Conservation (phyloP, 2,329 filamentous ascomycete genomes). For the Mollisiaceae sp. region DNA sequence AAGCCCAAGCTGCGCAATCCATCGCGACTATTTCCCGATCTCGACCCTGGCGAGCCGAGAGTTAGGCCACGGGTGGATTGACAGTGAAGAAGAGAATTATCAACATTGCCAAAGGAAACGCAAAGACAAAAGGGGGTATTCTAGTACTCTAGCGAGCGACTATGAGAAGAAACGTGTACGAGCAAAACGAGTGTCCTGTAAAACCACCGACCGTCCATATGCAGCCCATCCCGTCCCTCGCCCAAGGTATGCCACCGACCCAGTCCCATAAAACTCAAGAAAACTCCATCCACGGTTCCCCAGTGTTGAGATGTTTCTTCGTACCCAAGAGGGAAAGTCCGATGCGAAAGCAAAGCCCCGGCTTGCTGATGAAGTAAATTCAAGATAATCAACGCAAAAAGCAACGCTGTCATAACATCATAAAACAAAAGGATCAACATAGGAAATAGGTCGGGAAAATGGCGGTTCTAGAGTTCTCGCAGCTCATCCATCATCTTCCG, state of each 20-base stretch:
- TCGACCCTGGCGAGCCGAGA: background rate
- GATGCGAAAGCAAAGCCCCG: slow-evolving; percentile 22
- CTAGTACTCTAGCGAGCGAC: slow-evolving; percentile 32
- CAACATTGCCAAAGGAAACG: slow-evolving; percentile 25
- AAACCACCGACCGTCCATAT: slow-evolving; percentile 29
- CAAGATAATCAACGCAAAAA: slow-evolving; percentile 26
- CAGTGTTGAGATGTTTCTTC: slow-evolving; percentile 26
- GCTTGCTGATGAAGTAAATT: slow-evolving; percentile 32
- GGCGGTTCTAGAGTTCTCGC: background rate
- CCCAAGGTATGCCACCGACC: slow-evolving; percentile 28
- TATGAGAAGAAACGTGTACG: slow-evolving; percentile 18
- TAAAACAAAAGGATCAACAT: slow-evolving; percentile 36
- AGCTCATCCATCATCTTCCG: slow-evolving; percentile 37
- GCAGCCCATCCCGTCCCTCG: slow-evolving; percentile 24
- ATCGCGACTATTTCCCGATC: background rate
- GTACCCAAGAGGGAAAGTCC: slow-evolving; percentile 22
- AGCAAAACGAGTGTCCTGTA: slow-evolving; percentile 35
- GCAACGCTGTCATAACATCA: slow-evolving; percentile 40
- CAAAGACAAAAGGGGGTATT: slow-evolving; percentile 31
- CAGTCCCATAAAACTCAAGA: slow-evolving; percentile 17
- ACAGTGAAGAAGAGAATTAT: slow-evolving; percentile 30
- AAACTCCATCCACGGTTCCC: slow-evolving; percentile 30
- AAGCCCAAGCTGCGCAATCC: slow-evolving; percentile 6
- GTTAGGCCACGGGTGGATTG: background rate
- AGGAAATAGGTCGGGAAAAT: slow-evolving; percentile 23